Base-by-base conservation (phyloP, 331 rosid species). In the Malus hybrid region DNA sequence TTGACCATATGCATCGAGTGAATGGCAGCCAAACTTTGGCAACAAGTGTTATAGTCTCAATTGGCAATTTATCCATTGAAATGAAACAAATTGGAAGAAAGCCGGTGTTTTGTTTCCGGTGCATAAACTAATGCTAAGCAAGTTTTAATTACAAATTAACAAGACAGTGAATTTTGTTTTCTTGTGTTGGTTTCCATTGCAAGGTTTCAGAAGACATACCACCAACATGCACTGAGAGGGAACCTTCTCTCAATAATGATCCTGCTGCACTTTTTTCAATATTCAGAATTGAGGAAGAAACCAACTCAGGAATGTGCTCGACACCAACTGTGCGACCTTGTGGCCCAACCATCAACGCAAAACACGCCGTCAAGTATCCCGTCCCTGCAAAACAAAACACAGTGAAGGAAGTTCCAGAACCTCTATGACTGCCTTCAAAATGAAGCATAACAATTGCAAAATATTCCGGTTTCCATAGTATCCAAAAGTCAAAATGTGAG, bases 261-360 rank as follows among this genome's bases (percentile, higher is more conserved):
- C 96, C 93, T 9, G 93, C 96, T 5, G 93, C 91, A 84, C 97
- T 89, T 76, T 89, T 92, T 59, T 87, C 75, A 69, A 92, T 89
- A 80, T 92, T 95, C 78, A 76, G 56, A 27, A 82, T 73, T 52
- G 99, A 92, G 71, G 86, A 95, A 80, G 91, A 86, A 56, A 76
- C 92, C 86, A 95, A 82, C 78, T 95, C 98, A 33, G 98, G 96
- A 88, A 95, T 95, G 74, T 95, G 98, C 44, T 95, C 99, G 74
- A 95, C 96, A 0, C 99, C 99, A 70, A 95, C 85, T 55, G 88
- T 83, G 33, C 76, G 84, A 60, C 98, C 99, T 82, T 90, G 77
- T 19, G 98, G 88, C 70, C 97, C 99, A 66, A 95, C 93, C 99
- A 95, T 95, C 83, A 92, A 28, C 3, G 96, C 97, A 77, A 90